A percentile compares a stretch with the other conserved stretches of the same genome.
phyloP scores from a whole-genome alignment of 139 green algal species.

The Pseudopediastrum boryanum region DNA sequence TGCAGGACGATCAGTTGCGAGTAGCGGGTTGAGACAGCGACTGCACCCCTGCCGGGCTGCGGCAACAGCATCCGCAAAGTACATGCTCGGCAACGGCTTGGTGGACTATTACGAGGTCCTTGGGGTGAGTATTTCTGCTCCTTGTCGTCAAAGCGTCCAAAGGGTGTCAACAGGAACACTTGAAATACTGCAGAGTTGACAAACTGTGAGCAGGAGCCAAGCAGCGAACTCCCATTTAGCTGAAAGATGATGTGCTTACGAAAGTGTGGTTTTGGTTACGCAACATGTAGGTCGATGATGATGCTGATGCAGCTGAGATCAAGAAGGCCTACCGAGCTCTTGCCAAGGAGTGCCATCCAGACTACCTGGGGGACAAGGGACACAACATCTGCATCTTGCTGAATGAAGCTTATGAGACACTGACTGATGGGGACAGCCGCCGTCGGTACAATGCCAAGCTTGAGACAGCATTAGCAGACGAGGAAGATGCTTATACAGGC shows the following conservation, averaged over 20 bases:
- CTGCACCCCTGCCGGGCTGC: not conserved
- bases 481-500: conserved; percentile 76
- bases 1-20: too few species aligned
- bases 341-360: conserved; percentile 76
- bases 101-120: conserved; percentile 80
- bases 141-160: too few species aligned
- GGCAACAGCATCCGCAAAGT: conserved; percentile 6
- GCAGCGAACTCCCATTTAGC: too few species aligned
- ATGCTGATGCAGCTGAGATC: conserved; percentile 65
- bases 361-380: conserved; percentile 71
- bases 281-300: conserved; percentile 65
- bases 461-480: conserved; percentile 63
- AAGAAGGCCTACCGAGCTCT: conserved; percentile 78
- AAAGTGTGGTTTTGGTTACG: too few species aligned
- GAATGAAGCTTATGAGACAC: conserved; percentile 73
- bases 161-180: too few species aligned
- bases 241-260: too few species aligned
- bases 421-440: conserved; percentile 60
- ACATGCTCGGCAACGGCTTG: conserved; percentile 50
- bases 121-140: conserved; percentile 38
- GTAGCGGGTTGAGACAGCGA: too few species aligned
- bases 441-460: conserved; percentile 69
- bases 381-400: conserved; percentile 88
- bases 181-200: too few species aligned
- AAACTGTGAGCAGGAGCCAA: too few species aligned